Conservation (phyloP, 2,329 filamentous ascomycete genomes). For the Balansia obtecta region DNA sequence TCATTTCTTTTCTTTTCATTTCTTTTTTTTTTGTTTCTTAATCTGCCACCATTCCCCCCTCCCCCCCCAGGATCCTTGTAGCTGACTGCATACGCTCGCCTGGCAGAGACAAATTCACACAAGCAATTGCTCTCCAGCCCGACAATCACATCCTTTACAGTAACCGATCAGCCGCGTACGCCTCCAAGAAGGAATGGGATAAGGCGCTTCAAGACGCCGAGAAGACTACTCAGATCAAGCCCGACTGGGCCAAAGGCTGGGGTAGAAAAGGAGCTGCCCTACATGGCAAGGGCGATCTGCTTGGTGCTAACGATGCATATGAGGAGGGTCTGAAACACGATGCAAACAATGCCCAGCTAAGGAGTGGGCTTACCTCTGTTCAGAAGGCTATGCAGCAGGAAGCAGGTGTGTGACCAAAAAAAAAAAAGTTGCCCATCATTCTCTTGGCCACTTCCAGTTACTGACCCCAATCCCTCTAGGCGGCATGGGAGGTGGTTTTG, state of each 20-base stretch:
- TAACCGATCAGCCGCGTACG: slow-evolving; percentile 80
- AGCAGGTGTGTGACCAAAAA: slow-evolving; percentile 19
- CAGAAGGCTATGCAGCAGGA: slow-evolving; percentile 70
- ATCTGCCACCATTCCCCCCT: too few species aligned
- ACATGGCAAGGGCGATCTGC: slow-evolving; percentile 75
- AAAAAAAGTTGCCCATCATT: slow-evolving; percentile 4
- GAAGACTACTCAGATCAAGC: slow-evolving; percentile 89
- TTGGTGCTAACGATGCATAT: slow-evolving; percentile 80
- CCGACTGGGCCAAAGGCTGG: slow-evolving; percentile 97
- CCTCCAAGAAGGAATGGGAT: slow-evolving; percentile 80
- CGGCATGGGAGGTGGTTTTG: slow-evolving; percentile 17
- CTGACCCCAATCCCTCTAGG: slow-evolving; percentile 6
- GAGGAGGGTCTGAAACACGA: slow-evolving; percentile 91
- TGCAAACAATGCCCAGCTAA: slow-evolving; percentile 81
- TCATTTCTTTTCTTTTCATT: background rate
- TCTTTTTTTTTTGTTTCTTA: background rate
- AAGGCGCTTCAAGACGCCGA: slow-evolving; percentile 78
- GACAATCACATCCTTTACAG: slow-evolving; percentile 95
- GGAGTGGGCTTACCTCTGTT: slow-evolving; percentile 74
- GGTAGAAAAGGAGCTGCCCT: slow-evolving; percentile 83
- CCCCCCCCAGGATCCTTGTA: background rate
- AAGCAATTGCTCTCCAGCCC: slow-evolving; percentile 81
- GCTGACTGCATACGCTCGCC: background rate
- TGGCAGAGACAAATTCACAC: slow-evolving; percentile 76
- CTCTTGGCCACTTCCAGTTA: background rate